Conservation (phyloP, 2,329 filamentous ascomycete species). For the Hyphodiscus sp. region DNA sequence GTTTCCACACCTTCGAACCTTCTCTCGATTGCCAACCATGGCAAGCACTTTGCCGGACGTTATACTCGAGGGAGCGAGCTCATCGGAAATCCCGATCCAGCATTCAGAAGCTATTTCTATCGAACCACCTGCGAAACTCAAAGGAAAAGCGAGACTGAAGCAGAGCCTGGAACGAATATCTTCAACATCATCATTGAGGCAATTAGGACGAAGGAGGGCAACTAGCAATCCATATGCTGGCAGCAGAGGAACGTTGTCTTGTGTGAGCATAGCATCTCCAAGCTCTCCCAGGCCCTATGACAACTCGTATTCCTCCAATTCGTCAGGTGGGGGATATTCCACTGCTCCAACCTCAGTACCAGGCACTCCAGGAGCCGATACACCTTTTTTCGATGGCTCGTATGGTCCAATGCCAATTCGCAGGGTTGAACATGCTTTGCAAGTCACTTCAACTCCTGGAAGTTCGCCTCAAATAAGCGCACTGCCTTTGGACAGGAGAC, state of each 20-base stretch:
- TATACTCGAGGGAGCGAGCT: constrained; percentile 13
- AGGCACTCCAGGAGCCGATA: constrained; percentile 24
- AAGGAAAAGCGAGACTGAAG: constrained; percentile 27
- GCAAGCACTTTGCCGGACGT: constrained; percentile 18
- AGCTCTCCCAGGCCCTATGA: constrained; percentile 24
- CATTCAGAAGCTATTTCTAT: constrained; percentile 24
- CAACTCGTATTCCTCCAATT: constrained; percentile 21
- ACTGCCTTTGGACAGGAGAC: constrained; percentile 17
- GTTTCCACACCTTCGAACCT: not conserved
- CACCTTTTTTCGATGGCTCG: constrained; percentile 19
- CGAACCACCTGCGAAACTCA: constrained; percentile 23
- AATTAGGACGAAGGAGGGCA: constrained; percentile 25
- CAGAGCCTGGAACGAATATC: constrained; percentile 30
- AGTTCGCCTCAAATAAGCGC: constrained; percentile 20
- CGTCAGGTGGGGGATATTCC: constrained; percentile 21
- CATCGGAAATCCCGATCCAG: constrained; percentile 15
- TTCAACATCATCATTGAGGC: constrained; percentile 29
- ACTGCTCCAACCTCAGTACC: constrained; percentile 27
- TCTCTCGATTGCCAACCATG: constrained; percentile 10
- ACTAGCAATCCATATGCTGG: constrained; percentile 26
- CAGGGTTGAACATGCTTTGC: constrained; percentile 15
- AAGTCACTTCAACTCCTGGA: constrained; percentile 12
- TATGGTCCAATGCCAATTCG: constrained; percentile 17
- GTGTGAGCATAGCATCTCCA: constrained; percentile 26
- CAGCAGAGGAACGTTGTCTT: constrained; percentile 24